Percentiles rank a stretch among this genome's conserved stretches.
Conservation (phyloP, 2,329 filamentous ascomycete species). For the Sclerotiophoma versabilis region DNA sequence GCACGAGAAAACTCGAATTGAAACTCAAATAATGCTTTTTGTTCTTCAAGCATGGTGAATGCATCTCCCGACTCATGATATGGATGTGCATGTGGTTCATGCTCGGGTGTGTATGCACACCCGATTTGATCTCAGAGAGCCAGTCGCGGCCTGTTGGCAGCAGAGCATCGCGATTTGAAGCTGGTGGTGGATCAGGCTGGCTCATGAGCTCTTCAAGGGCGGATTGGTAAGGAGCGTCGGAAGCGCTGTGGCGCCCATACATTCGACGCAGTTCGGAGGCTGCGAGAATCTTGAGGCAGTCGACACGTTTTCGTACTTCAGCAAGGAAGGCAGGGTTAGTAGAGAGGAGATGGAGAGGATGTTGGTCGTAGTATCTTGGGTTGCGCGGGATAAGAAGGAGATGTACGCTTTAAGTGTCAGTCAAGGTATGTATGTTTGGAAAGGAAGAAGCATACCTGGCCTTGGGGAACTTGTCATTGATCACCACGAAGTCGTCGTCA, state of each 20-base stretch:
- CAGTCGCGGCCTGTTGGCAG: slow-evolving; percentile 78
- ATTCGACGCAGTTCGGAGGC: slow-evolving; percentile 76
- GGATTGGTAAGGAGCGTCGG: slow-evolving; percentile 69
- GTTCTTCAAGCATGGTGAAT: slow-evolving; percentile 74
- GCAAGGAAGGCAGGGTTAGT: slow-evolving; percentile 70
- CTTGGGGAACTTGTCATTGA: slow-evolving; percentile 88
- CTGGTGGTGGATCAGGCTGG: slow-evolving; percentile 35
- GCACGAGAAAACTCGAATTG: slow-evolving; percentile 81
- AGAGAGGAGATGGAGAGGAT: slow-evolving; percentile 80
- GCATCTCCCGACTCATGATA: slow-evolving; percentile 81
- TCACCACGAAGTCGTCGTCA: slow-evolving; percentile 73
- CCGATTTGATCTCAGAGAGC: slow-evolving; percentile 74
- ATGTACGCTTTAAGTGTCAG: slow-evolving; percentile 68
- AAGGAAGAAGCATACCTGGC: slow-evolving; percentile 50
- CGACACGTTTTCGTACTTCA: slow-evolving; percentile 67
- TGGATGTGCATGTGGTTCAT: slow-evolving; percentile 95
- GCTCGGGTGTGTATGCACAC: slow-evolving; percentile 85
- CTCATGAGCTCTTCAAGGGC: slow-evolving; percentile 61
- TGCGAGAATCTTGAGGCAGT: slow-evolving; percentile 68
- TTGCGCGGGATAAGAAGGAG: slow-evolving; percentile 86
- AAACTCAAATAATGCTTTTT: slow-evolving; percentile 94
- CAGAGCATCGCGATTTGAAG: slow-evolving; percentile 52
- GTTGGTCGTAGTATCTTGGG: slow-evolving; percentile 63
- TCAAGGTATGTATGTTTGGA: too few species aligned
- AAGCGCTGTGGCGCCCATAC: slow-evolving; percentile 68